phyloP scores from a whole-genome alignment of 495 filamentous ascomycete genomes.

The Bacidia rubella region DNA sequence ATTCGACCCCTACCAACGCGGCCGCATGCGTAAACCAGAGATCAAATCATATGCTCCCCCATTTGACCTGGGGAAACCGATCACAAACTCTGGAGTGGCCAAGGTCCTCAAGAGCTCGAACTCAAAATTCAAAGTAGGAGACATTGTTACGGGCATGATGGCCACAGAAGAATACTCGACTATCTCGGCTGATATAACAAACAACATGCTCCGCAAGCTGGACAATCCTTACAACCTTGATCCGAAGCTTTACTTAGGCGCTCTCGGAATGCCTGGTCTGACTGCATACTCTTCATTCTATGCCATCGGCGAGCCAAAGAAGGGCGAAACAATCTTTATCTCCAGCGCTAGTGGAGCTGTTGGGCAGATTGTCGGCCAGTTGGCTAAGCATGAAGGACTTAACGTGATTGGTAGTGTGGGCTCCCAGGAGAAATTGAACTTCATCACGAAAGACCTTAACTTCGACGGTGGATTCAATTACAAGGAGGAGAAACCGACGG shows the following conservation, averaged over 20 bases:
- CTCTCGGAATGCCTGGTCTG: constrained; percentile 68
- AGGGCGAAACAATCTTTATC: constrained; percentile 71
- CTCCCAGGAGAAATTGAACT: constrained; percentile 55
- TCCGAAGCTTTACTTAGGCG: constrained; percentile 46
- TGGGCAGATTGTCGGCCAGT: constrained; percentile 60
- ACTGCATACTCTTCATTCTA: constrained; percentile 62
- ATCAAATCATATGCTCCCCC: constrained; percentile 50
- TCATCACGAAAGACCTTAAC: constrained; percentile 47
- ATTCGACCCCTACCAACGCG: constrained; percentile 82
- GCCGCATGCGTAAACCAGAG: constrained; percentile 40
- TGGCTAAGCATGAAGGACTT: constrained; percentile 75
- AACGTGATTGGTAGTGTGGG: constrained; percentile 68
- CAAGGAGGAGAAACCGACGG: constrained; percentile 54
- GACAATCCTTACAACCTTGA: constrained; percentile 52
- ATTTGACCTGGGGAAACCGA: constrained; percentile 41
- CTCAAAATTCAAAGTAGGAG: constrained; percentile 47
- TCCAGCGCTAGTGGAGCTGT: constrained; percentile 63
- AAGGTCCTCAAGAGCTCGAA: constrained; percentile 55
- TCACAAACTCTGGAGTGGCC: constrained; percentile 43
- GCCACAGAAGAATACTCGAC: constrained; percentile 50
- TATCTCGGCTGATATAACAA: constrained; percentile 23
- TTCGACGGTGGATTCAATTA: constrained; percentile 68
- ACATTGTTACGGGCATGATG: constrained; percentile 46
- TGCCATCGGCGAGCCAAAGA: constrained; percentile 62
- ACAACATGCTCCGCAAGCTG: constrained; percentile 28